These are phyloP conservation scores for Pilasporangium apinafurcum DNA, from an alignment of 352 stramenopile species.

Conservation along the genomic window DNA sequence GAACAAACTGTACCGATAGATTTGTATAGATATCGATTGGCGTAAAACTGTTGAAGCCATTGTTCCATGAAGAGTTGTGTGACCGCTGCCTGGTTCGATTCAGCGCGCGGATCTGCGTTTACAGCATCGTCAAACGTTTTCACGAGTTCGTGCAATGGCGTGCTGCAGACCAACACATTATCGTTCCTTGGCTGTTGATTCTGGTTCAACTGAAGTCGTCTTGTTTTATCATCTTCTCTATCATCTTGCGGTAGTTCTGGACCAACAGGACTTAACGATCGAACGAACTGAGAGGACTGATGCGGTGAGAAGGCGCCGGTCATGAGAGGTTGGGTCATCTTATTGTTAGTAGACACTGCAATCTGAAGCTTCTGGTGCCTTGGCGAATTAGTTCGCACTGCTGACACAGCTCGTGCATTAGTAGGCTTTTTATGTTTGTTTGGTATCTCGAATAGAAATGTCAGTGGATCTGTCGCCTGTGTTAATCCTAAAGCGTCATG, in stretches of 20 bases:
- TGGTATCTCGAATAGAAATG: slow-evolving; percentile 16
- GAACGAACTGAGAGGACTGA: slow-evolving; percentile 33
- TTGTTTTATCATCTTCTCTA: too few relatives aligned
- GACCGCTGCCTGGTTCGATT: slow-evolving; percentile 47
- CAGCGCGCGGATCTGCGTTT: slow-evolving; percentile 32
- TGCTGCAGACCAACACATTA: too few relatives aligned
- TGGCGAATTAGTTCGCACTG: too few relatives aligned
- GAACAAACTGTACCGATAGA: slow-evolving; percentile 34
- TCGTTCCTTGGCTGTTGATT: neutral
- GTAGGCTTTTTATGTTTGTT: slow-evolving; percentile 3
- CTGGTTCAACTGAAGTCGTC: neutral
- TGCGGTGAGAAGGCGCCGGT: slow-evolving; percentile 33
- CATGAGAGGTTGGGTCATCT: too few relatives aligned
- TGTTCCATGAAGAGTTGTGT: slow-evolving; percentile 53
- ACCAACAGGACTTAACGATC: too few relatives aligned
- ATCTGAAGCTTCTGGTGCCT: too few relatives aligned
- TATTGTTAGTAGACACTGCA: too few relatives aligned
- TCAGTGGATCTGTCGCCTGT: slow-evolving; percentile 18
- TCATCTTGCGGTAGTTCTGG: neutral
- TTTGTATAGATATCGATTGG: slow-evolving; percentile 44
- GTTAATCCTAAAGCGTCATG: slow-evolving; percentile 25
- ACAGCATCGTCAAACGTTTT: slow-evolving; percentile 43
- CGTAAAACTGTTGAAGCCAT: slow-evolving; percentile 55
- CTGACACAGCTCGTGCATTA: too few relatives aligned
- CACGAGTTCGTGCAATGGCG: slow-evolving; percentile 48